Evolutionary conservation across 805 yeast genomes (phyloP).

Genomic region (Hanseniaspora thailandica): DNA sequence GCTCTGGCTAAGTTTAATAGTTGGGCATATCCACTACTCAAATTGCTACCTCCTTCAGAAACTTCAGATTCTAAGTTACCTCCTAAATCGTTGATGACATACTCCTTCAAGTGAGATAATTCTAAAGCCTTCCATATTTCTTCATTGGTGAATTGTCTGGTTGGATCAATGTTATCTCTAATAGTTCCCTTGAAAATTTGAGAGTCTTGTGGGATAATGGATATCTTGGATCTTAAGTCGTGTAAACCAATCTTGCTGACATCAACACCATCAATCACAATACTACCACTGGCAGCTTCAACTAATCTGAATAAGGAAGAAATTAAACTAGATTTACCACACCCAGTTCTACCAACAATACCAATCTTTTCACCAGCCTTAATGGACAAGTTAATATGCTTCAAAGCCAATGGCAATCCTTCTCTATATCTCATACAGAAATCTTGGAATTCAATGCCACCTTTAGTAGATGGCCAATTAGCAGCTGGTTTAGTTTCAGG

Average conservation of each 20-base stretch:
- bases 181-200: conserved; percentile 82
- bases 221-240: conserved; percentile 64
- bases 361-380: conserved; percentile 77
- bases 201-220: conserved; percentile 89
- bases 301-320: conserved; percentile 75
- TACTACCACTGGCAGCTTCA: conserved; percentile 61
- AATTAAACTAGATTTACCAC: conserved; percentile 82
- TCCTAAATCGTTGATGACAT: conserved; percentile 42
- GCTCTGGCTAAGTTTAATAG: conserved; percentile 75
- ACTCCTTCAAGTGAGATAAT: conserved; percentile 63
- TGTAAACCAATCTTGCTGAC: conserved; percentile 58
- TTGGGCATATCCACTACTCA: conserved; percentile 70
- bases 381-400: conserved; percentile 50
- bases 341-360: conserved; percentile 94
- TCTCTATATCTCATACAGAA: conserved; percentile 80
- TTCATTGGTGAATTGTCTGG: conserved; percentile 53
- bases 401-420: conserved; percentile 68
- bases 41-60: conserved; percentile 59
- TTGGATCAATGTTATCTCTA: conserved; percentile 80
- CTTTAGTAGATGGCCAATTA: conserved; percentile 57
- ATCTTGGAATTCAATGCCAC: conserved; percentile 52
- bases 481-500: conserved; percentile 55
- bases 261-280: conserved; percentile 58
- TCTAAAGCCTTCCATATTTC: conserved; percentile 73
- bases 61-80: conserved; percentile 46